A percentile compares a stretch with the other conserved stretches of the same genome.
Conservation (phyloP, 257 asterid species). For the Petunia secreta region DNA sequence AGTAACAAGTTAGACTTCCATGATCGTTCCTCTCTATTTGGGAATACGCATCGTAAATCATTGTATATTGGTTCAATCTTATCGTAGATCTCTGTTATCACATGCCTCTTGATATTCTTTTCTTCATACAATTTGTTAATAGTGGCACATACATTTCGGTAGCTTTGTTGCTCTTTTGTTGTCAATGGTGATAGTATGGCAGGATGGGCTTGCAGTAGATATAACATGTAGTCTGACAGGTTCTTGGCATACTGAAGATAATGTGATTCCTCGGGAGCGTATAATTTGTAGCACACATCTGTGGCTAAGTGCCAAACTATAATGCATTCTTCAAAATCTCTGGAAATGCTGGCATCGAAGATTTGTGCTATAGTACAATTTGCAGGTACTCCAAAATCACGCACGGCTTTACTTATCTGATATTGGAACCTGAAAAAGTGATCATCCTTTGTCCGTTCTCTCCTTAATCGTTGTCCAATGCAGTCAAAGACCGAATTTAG, state of each 20-base stretch:
- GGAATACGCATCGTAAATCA: too few species aligned
- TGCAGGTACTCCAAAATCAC: too few species aligned
- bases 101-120: too few species aligned
- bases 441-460: conserved; percentile 3
- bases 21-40: too few species aligned
- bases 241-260: conserved; percentile 15
- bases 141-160: background rate
- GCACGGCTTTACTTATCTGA: background rate
- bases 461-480: background rate
- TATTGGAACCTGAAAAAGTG: conserved; percentile 14
- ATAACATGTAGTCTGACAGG: conserved; percentile 13
- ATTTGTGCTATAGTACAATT: too few species aligned
- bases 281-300: conserved; percentile 3
- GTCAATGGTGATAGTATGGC: background rate
- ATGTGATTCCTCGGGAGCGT: background rate
- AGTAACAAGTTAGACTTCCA: background rate
- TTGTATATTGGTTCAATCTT: background rate
- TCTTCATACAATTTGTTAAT: too few species aligned
- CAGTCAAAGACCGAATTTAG: conserved; percentile 2
- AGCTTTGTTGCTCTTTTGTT: background rate
- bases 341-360: background rate
- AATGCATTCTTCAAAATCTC: background rate
- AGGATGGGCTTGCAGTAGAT: conserved; percentile 5
- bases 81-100: background rate
- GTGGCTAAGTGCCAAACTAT: background rate